Evolutionary conservation across 768 basidiomycete species (phyloP), one percentile per base, ranked within the genome.

Genomic region (Hirschioporus abietinus): DNA sequence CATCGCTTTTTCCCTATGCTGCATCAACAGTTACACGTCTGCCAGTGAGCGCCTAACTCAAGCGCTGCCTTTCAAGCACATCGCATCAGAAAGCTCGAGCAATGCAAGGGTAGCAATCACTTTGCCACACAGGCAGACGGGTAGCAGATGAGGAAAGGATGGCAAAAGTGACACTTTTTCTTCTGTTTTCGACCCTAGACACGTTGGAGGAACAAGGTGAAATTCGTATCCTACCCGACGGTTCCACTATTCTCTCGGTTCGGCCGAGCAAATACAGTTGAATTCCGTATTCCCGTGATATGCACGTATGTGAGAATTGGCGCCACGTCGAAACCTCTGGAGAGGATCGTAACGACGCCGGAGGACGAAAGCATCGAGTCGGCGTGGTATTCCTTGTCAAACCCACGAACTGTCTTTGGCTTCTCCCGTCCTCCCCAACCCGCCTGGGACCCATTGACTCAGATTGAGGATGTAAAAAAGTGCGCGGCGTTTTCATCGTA

Each of bases 181-280:
- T 30, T 30, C 30, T 30, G 30, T 52, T 52, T 52, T 52, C 42
- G 42, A 52, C 42, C 42, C 42, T 52, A 52, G 42, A 52, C 42
- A 52, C 42, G 42, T 52, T 52, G 42, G 42, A 52, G 42, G 42
- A 36, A 52, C 42, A 52, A 52, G 42, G 42, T 52, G 42, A 52
- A 52, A 52, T 52, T 52, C 12, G 42, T 20, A 52, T 12, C 42
- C 42, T 52, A 52, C 12, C 6, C 42, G 42, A 52, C 15, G 20
- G 5, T 15, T 20, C 12, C 42, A 52, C 42, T 52, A 52, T 52
- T 52, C 20, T 52, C 42, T 52, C 42, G 42, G 42, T 15, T 52
- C 42, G 42, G 42, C 42, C 42, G 42, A 52, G 42, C 42, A 20
- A 52, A 20, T 52, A 20, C 15, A 52, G 15, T 52, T 15, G 42